Percentiles rank a stretch among this genome's conserved stretches.
Evolutionary conservation across 2,329 filamentous ascomycete species (phyloP).

Genomic region (Penicillium hesseltinei): DNA sequence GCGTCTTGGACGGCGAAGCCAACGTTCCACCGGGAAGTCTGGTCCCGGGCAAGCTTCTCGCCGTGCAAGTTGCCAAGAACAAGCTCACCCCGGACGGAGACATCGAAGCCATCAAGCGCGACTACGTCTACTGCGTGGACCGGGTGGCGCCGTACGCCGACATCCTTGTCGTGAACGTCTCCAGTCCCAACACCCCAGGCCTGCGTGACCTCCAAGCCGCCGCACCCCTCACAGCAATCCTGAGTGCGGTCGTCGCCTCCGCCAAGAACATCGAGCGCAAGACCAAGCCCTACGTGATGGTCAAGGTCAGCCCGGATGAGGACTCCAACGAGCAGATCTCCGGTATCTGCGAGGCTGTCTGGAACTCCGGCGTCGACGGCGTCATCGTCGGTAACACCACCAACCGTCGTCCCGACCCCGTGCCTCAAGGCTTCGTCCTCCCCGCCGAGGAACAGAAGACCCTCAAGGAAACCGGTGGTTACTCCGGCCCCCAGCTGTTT

Average conservation of each 20-base stretch:
- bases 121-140: constrained; percentile 87
- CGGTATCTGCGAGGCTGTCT: constrained; percentile 84
- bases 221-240: constrained; percentile 75
- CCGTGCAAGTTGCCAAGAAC: constrained; percentile 96
- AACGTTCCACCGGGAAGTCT: constrained; percentile 81
- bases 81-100: constrained; percentile 85
- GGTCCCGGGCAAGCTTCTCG: constrained; percentile 69
- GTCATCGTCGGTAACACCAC: constrained; percentile 98
- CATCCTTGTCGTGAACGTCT: constrained; percentile 96
- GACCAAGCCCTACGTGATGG: constrained; percentile 81
- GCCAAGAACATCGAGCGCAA: constrained; percentile 67
- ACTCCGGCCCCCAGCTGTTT: constrained; percentile 88
- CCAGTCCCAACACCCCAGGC: constrained; percentile 92
- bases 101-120: constrained; percentile 72
- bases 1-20: constrained; percentile 73
- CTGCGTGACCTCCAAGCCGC: constrained; percentile 81
- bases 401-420: constrained; percentile 69
- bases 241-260: constrained; percentile 78
- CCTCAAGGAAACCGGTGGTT: constrained; percentile 77
- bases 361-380: constrained; percentile 81
- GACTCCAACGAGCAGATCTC: constrained; percentile 79
- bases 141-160: constrained; percentile 84
- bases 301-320: constrained; percentile 96
- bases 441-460: constrained; percentile 64
- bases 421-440: constrained; percentile 66